Conservation (phyloP, 2,329 filamentous ascomycete genomes). For the Chaetomium sp. region DNA sequence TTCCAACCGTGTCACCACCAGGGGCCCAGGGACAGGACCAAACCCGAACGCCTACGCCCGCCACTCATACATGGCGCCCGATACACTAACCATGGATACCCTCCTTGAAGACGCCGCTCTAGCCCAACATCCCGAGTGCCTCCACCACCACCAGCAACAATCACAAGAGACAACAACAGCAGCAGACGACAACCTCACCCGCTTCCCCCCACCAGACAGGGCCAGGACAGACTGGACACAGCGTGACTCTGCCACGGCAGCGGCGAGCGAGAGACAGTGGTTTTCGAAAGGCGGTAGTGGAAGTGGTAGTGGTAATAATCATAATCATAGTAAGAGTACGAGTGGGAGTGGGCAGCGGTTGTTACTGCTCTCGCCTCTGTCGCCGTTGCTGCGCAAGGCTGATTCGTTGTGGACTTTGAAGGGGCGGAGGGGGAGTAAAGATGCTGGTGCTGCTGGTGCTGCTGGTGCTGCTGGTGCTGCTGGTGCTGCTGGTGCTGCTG, state of each 20-base stretch:
- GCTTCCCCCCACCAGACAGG: slow-evolving; percentile 5
- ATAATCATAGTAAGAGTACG: not conserved
- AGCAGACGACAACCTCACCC: not conserved
- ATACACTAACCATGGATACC: slow-evolving; percentile 5
- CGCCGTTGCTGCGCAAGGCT: slow-evolving; percentile 35
- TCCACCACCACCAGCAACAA: too few species aligned
- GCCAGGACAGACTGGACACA: slow-evolving; percentile 52
- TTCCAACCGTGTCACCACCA: slow-evolving; percentile 11
- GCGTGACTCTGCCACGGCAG: slow-evolving; percentile 33
- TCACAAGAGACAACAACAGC: too few species aligned
- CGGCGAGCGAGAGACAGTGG: not conserved
- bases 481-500: not conserved
- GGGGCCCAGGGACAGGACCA: not conserved
- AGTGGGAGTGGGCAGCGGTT: not conserved
- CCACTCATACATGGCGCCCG: not conserved
- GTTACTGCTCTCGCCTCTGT: slow-evolving; percentile 17
- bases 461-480: not conserved
- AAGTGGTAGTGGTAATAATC: not conserved
- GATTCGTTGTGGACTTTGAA: slow-evolving; percentile 45
- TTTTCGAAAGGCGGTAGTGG: not conserved
- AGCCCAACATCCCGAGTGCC: not conserved
- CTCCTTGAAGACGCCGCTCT: not conserved
- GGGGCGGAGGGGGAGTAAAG: slow-evolving; percentile 32
- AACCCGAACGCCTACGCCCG: too few species aligned
- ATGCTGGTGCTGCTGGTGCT: not conserved